phyloP scores from a whole-genome alignment of 176 grass and related monocot genomes.

The Lolium multiflorum region DNA sequence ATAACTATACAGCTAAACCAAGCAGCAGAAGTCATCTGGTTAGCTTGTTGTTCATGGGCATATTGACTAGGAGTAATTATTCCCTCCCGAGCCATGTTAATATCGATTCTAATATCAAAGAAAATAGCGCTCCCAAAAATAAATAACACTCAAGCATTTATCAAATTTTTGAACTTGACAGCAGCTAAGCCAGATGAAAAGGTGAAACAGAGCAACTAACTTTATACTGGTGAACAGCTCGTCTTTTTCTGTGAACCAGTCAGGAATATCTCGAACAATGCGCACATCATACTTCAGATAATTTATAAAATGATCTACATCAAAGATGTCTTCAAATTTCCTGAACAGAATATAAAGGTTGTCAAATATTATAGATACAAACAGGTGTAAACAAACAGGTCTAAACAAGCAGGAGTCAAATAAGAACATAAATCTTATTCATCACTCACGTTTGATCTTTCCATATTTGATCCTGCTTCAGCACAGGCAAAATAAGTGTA shows the following conservation, averaged over 20 bases:
- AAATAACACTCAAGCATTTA: slow-evolving; percentile 3
- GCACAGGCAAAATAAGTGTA: slow-evolving; percentile 92
- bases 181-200: slow-evolving; percentile 18
- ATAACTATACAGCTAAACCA: background rate
- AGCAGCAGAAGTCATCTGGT: slow-evolving; percentile 14
- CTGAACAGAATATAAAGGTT: slow-evolving; percentile 59
- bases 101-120: slow-evolving; percentile 8
- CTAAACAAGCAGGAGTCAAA: background rate
- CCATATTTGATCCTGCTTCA: slow-evolving; percentile 99
- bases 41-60: slow-evolving; percentile 3
- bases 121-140: background rate
- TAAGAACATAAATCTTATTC: slow-evolving; percentile 1
- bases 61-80: background rate
- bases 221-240: slow-evolving; percentile 99
- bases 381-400: background rate
- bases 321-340: slow-evolving; percentile 98
- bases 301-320: slow-evolving; percentile 98
- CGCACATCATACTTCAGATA: slow-evolving; percentile 98
- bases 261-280: slow-evolving; percentile 86
- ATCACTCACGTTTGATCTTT: slow-evolving; percentile 93
- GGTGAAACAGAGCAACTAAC: slow-evolving; percentile 46
- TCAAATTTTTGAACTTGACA: slow-evolving; percentile 11
- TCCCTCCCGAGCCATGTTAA: background rate
- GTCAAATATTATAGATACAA: slow-evolving; percentile 22
- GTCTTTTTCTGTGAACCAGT: slow-evolving; percentile 97